Evolutionary conservation across 2,329 filamentous ascomycete genomes (phyloP).

Genomic region (Arthroderma uncinatum): DNA sequence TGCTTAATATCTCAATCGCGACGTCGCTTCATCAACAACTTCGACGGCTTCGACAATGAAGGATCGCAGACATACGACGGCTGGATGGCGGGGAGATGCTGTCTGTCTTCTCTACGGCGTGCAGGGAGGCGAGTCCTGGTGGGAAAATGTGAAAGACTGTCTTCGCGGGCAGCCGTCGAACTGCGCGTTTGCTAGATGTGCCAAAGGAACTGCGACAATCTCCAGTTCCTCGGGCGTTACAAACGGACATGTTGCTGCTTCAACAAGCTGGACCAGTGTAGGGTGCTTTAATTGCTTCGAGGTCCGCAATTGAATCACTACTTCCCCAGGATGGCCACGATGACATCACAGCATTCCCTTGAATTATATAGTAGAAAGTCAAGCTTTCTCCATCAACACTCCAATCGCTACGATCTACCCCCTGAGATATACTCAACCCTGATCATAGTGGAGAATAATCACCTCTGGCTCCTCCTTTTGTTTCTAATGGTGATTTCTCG

Average conservation of each 20-base stretch:
- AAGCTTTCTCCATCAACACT: neutral
- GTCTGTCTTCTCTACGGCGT: no score
- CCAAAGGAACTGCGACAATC: neutral
- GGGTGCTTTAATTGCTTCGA: neutral
- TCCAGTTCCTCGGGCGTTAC: neutral
- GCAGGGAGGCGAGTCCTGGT: no score
- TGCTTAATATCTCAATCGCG: neutral
- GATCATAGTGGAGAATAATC: neutral
- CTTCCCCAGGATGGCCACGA: neutral
- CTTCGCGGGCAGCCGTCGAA: neutral
- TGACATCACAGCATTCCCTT: neutral
- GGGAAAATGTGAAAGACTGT: neutral
- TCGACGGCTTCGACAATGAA: no score
- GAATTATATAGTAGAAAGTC: neutral
- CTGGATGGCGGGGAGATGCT: no score
- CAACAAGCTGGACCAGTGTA: neutral
- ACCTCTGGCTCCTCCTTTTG: neutral
- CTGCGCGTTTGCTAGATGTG: neutral
- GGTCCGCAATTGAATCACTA: neutral
- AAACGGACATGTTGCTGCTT: neutral
- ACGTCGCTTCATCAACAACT: neutral
- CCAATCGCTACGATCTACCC: neutral
- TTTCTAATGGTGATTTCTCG: neutral
- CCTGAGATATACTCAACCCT: neutral
- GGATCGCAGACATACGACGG: no score